Evolutionary conservation across 805 yeast species (phyloP), one percentile per base, ranked within the genome.

Genomic region (Wickerhamia fluorescens): DNA sequence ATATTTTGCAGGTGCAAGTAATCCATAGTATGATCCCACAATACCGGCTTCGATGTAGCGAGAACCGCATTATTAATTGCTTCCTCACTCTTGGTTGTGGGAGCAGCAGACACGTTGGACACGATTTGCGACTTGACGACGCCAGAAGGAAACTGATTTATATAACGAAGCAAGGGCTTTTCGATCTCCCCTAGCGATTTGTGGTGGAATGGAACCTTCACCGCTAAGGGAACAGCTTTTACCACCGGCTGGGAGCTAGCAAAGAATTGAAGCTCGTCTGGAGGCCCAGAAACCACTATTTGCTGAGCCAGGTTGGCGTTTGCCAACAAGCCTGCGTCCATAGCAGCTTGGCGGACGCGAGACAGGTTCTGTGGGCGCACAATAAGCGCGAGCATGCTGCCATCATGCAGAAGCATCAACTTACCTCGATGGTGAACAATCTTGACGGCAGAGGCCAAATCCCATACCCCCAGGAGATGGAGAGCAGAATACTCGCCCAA

Each of bases 141-240:
- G 7, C 9, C 7, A 18, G 20, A 7, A 18, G 20, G 20, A 10
- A 18, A 18, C 10, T 18, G 7, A 10, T 7, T 10, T 8, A 18
- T 10, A 18, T 18, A 18, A 7, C 10, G 9, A 8, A 7, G 7
- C 20, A 18, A 18, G 10, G 7, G 9, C 20, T 18, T 18, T 30
- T 58, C 62, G 5, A 73, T 66, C 1, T 53, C 51, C 20, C 31
- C 30, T 44, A 75, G 44, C 3, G 60, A 35, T 7, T 53, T 45
- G 33, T 59, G 63, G 44, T 73, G 79, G 45, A 73, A 73, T 11
- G 79, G 76, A 2, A 72, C 64, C 2, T 57, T 46, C 6, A 71
- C 77, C 2, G 69, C 61, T 25, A 72, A 43, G 23, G 37, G 37
- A 1, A 51, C 47, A 3, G 51, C 35, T 35, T 51, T 51, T 8